Evolutionary conservation across 2,329 filamentous ascomycete genomes (phyloP), one percentile per base, ranked within the genome.

Genomic region (Fusarium buxicola): DNA sequence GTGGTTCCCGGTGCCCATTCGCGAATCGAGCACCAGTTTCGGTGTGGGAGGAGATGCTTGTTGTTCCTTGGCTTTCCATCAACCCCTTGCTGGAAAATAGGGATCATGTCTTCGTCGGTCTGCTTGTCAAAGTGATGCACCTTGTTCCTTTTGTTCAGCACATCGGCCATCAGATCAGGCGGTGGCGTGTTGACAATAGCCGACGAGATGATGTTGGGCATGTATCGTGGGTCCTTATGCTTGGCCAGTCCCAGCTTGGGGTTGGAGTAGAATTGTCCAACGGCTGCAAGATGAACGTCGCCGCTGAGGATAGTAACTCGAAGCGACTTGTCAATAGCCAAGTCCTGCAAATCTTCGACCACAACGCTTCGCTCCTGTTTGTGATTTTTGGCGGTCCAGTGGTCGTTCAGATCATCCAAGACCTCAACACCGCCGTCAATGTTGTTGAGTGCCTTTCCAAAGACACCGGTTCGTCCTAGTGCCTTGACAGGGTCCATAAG

Each of bases 301-400:
- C 96, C 95, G 70, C 94, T 92, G 47, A 99, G 84, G 59, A 99
- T 92, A 0, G 94, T 98, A 47, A 99, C 83, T 38, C 95, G 90
- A 46, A 97, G 86, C 12, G 92, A 97, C 75, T 96, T 96, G 74
- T 95, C 92, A 18, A 92, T 92, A 8, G 96, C 94, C 57, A 99
- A 83, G 70, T 97, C 92, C 76, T 99, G 96, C 24, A 99, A 81
- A 70, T 97, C 93, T 73, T 95, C 91, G 35, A 99, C 87, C 61
- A 98, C 83, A 76, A 92, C 90, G 61, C 89, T 92, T 46, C 95
- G 88, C 77, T 99, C 95, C 24, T 87, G 84, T 74, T 98, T 99
- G 80, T 98, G 94, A 72, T 93, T 92, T 73, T 92, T 96, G 32
- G 94, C 92, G 1, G 94, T 97, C 95, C 95, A 99, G 74, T 99